phyloP scores from a whole-genome alignment of 352 stramenopile species.

The Phytophthora chlamydospora region DNA sequence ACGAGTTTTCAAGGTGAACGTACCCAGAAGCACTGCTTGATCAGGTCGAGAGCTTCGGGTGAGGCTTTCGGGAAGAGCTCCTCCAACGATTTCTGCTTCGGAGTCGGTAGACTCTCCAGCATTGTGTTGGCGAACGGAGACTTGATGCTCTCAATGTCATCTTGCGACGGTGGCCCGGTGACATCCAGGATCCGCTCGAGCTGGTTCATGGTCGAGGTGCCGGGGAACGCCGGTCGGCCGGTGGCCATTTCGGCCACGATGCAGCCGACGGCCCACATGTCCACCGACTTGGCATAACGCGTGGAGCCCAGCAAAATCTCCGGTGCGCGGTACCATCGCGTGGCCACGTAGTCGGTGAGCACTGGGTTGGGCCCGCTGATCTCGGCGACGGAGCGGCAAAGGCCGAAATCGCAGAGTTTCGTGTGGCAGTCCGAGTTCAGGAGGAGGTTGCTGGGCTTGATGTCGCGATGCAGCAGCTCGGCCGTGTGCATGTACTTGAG shows the following conservation, averaged over 20 bases:
- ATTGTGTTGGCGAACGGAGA: conserved; percentile 94
- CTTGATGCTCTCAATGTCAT: conserved; percentile 93
- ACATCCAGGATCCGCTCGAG: conserved; percentile 96
- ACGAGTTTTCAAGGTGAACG: conserved; percentile 6
- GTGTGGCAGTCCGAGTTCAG: conserved; percentile 95
- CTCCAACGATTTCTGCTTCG: conserved; percentile 75
- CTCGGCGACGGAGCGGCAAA: conserved; percentile 93
- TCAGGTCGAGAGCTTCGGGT: conserved; percentile 89
- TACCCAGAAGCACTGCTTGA: conserved; percentile 88
- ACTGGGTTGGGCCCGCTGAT: conserved; percentile 79
- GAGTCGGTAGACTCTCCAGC: conserved; percentile 90
- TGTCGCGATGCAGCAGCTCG: conserved; percentile 95
- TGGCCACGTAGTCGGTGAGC: conserved; percentile 97
- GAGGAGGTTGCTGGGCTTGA: conserved; percentile 97
- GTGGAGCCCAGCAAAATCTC: conserved; percentile 96
- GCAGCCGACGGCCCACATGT: conserved; percentile 95
- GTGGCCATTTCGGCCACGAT: conserved; percentile 96
- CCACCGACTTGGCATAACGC: conserved; percentile 92
- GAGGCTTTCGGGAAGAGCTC: conserved; percentile 90
- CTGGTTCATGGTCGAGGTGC: conserved; percentile 97
- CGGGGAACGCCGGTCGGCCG: conserved; percentile 92
- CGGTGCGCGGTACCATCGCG: conserved; percentile 95
- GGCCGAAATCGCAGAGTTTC: conserved; percentile 97
- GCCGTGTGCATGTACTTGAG: conserved; percentile 97
- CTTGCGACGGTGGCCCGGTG: conserved; percentile 86